Evolutionary conservation across 2,329 filamentous ascomycete genomes (phyloP).

Genomic region (Cladophialophora exuberans): DNA sequence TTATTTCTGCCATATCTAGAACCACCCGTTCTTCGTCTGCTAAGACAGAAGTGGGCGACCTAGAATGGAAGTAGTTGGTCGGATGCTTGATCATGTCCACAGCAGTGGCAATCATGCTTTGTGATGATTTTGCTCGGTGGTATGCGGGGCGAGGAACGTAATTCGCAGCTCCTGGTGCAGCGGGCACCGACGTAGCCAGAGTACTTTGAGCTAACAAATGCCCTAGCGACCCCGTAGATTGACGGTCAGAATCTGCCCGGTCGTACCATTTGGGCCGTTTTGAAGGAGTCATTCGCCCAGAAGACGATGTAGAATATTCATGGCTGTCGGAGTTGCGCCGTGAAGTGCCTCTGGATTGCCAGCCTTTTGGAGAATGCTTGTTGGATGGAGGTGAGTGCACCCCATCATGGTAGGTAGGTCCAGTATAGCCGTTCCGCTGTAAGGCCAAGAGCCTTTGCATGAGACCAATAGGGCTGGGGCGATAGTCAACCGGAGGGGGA

Average conservation of each 20-base stretch:
- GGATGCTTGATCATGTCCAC: constrained; percentile 32
- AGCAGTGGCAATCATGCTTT: constrained; percentile 27
- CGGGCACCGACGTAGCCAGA: constrained; percentile 17
- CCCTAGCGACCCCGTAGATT: constrained; percentile 23
- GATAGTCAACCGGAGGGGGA: constrained; percentile 29
- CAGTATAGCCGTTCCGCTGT: constrained; percentile 13
- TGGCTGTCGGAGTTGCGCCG: constrained; percentile 13
- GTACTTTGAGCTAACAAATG: constrained; percentile 24
- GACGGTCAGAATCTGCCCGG: constrained; percentile 15
- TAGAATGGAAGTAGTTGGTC: constrained; percentile 21
- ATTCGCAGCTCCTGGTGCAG: constrained; percentile 10
- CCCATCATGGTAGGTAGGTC: constrained; percentile 19
- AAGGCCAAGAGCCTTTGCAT: constrained; percentile 26
- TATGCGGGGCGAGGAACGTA: constrained; percentile 16
- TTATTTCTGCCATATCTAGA: constrained; percentile 63
- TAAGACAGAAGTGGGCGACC: constrained; percentile 9
- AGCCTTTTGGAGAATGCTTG: neutral
- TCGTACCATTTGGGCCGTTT: constrained; percentile 36
- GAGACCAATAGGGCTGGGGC: constrained; percentile 29
- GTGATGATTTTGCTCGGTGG: constrained; percentile 15
- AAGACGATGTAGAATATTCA: constrained; percentile 19
- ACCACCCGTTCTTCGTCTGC: constrained; percentile 28
- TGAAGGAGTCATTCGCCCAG: constrained; percentile 29
- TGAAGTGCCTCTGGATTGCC: constrained; percentile 10
- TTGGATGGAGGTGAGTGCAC: neutral